Evolutionary conservation across 345 rosid genomes (phyloP).

Genomic region (Populus nigra): DNA sequence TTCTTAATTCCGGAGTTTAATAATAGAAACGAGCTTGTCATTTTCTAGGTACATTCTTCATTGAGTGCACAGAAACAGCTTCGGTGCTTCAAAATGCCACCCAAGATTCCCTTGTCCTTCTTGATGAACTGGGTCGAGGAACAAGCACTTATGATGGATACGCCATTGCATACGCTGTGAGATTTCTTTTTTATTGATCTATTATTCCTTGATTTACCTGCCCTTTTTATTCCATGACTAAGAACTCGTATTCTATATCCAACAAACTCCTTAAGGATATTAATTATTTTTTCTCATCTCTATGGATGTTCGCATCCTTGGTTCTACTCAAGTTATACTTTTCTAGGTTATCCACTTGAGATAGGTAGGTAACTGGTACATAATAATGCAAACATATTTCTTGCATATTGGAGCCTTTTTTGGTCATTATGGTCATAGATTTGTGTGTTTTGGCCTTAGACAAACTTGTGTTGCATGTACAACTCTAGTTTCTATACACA

Average conservation of each 20-base stretch:
- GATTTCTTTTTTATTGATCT: constrained; percentile 13
- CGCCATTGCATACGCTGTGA: constrained; percentile 90
- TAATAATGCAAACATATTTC: background rate
- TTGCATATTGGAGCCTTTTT: too few species aligned
- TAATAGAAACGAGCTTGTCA: background rate
- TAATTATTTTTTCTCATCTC: background rate
- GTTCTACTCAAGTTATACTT: background rate
- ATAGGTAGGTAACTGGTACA: background rate
- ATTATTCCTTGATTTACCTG: background rate
- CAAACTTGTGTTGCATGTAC: too few species aligned
- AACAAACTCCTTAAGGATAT: background rate
- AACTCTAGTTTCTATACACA: too few species aligned
- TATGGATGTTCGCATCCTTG: background rate
- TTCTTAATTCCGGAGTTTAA: constrained; percentile 15
- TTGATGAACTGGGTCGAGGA: constrained; percentile 95
- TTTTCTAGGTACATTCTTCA: constrained; percentile 75
- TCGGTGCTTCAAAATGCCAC: constrained; percentile 93
- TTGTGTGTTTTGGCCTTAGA: background rate
- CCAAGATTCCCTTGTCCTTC: constrained; percentile 83
- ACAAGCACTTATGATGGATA: constrained; percentile 98
- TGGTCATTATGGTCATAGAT: background rate
- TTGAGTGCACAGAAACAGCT: constrained; percentile 95
- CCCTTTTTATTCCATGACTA: background rate
- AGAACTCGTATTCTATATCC: background rate
- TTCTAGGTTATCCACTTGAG: background rate